Conservation (phyloP, 164 flowering plant genomes). For the Magnolia kwangsiensis region DNA sequence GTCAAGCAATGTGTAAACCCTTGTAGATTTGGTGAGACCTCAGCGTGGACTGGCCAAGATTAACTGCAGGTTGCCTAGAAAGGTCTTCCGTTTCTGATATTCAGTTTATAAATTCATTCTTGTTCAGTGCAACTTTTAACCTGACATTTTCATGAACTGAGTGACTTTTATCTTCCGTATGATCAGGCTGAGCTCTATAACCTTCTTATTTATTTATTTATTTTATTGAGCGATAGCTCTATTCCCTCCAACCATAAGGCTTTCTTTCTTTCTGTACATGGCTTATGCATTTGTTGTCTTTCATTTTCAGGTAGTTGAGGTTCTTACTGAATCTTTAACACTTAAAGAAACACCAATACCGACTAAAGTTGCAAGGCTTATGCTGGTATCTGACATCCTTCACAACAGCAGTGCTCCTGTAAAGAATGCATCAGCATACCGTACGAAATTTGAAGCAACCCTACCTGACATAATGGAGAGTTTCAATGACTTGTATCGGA, state of each 20-base stretch:
- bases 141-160: not conserved
- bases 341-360: slow-evolving; percentile 97
- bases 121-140: not conserved
- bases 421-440: slow-evolving; percentile 97
- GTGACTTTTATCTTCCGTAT: not conserved
- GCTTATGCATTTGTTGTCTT: not conserved
- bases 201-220: too few species aligned
- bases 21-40: not conserved
- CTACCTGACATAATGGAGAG: slow-evolving; percentile 97
- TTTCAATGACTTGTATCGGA: slow-evolving; percentile 91
- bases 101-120: not conserved
- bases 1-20: not conserved
- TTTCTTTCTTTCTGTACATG: not conserved
- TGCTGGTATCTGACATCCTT: slow-evolving; percentile 98
- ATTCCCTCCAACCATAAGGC: not conserved
- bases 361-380: slow-evolving; percentile 96
- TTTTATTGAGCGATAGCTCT: not conserved
- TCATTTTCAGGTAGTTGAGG: slow-evolving; percentile 81
- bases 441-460: slow-evolving; percentile 93
- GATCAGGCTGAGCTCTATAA: not conserved
- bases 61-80: not conserved
- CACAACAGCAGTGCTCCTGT: slow-evolving; percentile 99
- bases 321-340: slow-evolving; percentile 92
- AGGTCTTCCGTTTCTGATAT: not conserved
- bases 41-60: not conserved